Evolutionary conservation across 2,329 filamentous ascomycete genomes (phyloP), one percentile per base, ranked within the genome.

Genomic region (Aspergillus eucalypticola): DNA sequence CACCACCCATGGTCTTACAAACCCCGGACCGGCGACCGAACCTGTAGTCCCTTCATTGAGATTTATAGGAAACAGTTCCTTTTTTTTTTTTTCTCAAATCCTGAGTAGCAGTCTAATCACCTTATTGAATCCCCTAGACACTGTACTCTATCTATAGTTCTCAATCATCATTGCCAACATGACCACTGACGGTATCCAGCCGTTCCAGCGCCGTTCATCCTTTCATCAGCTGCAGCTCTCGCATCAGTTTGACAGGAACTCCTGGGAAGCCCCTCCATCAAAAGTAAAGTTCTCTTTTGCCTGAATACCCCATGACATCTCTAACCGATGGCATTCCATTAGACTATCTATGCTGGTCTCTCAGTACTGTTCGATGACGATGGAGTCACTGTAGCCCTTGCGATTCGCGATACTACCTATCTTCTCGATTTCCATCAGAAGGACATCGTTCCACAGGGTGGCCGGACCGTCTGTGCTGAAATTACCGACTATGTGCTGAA

Each of bases 351-450:
- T 60, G 77, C 71, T 27, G 79, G 77, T 17, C 67, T 80, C 27
- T 75, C 78, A 0, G 69, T 69, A 2, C 62, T 76, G 25, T 66
- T 69, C 3, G 68, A 76, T 5, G 64, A 75, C 41, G 78, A 79
- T 54, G 81, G 81, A 1, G 80, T 86, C 10, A 82, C 84, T 5
- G 80, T 91, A 23, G 87, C 88, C 13, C 79, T 92, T 52, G 89
- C 88, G 3, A 83, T 90, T 63, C 89, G 91, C 64, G 90, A 93
- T 70, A 86, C 86, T 5, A 88, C 88, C 3, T 93, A 93, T 71
- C 85, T 90, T 21, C 80, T 91, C 48, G 90, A 93, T 72, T 92
- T 89, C 69, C 84, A 84, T 5, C 83, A 90, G 64, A 83, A 86
- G 65, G 78, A 82, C n/a, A 78, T 90, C 49, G 70, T 78, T 19